These are phyloP conservation scores for Imleria badia DNA, from an alignment of 768 basidiomycete genomes.

Conservation along the genomic window DNA sequence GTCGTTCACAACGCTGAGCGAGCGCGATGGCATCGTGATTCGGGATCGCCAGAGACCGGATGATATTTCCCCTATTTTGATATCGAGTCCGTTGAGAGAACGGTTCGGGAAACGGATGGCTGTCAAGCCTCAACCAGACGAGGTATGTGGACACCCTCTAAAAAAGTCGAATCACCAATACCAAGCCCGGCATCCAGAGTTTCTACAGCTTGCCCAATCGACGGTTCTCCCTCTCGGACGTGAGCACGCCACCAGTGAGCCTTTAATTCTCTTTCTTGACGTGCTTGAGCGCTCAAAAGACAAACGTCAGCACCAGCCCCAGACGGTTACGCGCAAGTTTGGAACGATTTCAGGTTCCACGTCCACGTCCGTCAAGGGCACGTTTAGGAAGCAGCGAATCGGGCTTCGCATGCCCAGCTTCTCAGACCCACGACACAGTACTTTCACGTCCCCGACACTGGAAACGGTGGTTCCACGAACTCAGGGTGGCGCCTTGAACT, in stretches of 20 bases:
- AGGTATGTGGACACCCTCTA: constrained; percentile 18
- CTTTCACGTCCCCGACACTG: not conserved
- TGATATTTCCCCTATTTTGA: constrained; percentile 23
- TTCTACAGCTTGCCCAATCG: constrained; percentile 32
- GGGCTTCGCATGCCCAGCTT: constrained; percentile 17
- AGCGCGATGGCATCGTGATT: not conserved
- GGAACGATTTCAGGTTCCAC: constrained; percentile 28
- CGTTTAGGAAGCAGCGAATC: constrained; percentile 9
- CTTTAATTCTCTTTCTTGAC: not conserved
- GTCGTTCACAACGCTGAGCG: not conserved
- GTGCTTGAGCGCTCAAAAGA: not conserved
- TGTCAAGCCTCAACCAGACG: constrained; percentile 23
- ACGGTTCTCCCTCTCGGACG: constrained; percentile 30
- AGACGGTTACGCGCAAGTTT: constrained; percentile 17
- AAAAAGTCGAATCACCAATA: not conserved
- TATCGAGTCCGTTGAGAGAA: constrained; percentile 29
- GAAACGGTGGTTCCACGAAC: not conserved
- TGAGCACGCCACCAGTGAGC: constrained; percentile 15
- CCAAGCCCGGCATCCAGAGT: constrained; percentile 4
- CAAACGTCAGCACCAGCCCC: not conserved
- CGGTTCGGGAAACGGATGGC: constrained; percentile 32
- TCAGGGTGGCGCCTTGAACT: not conserved
- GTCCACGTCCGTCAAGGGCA: constrained; percentile 3
- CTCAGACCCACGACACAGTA: not conserved
- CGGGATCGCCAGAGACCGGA: constrained; percentile 16